Evolutionary conservation across 1,139 yeast genomes (phyloP).

Genomic region (Scheffersomyces cryptocercus): DNA sequence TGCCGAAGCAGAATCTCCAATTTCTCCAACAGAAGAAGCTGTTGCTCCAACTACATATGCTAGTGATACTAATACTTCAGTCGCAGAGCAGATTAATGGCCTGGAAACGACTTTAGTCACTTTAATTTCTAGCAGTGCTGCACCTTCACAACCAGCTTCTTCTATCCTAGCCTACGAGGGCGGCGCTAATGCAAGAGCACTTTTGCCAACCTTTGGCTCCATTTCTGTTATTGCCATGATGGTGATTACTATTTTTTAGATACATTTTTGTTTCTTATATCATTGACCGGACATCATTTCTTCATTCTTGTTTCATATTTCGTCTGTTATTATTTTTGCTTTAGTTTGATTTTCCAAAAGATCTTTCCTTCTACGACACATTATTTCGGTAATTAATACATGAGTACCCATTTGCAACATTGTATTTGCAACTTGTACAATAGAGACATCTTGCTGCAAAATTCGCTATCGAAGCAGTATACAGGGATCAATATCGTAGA

Average conservation of each 20-base stretch:
- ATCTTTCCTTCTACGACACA: too few species aligned
- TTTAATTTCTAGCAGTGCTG: constrained; percentile 1
- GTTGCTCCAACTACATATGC: constrained; percentile 3
- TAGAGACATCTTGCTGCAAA: too few species aligned
- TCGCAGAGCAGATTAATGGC: background rate
- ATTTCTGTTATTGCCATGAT: constrained; percentile 2
- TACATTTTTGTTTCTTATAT: constrained; percentile 3
- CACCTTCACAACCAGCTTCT: constrained; percentile 2
- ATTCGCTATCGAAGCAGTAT: too few species aligned
- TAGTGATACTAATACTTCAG: constrained; percentile 2
- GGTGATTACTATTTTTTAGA: background rate
- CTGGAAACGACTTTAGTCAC: background rate
- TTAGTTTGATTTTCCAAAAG: too few species aligned
- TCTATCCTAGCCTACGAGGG: background rate
- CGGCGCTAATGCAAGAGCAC: constrained; percentile 1
- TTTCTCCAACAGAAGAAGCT: constrained; percentile 6
- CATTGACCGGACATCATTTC: too few species aligned
- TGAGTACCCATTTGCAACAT: too few species aligned
- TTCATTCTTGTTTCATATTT: too few species aligned
- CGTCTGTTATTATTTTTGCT: too few species aligned
- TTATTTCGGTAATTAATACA: too few species aligned
- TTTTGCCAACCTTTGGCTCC: background rate
- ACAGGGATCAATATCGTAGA: too few species aligned
- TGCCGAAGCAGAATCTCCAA: constrained; percentile 9
- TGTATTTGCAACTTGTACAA: too few species aligned